Percentiles rank a stretch among this genome's conserved stretches.
These are phyloP conservation scores for Lojkania enalia DNA, from an alignment of 2,329 filamentous ascomycete species.

Conservation along the genomic window DNA sequence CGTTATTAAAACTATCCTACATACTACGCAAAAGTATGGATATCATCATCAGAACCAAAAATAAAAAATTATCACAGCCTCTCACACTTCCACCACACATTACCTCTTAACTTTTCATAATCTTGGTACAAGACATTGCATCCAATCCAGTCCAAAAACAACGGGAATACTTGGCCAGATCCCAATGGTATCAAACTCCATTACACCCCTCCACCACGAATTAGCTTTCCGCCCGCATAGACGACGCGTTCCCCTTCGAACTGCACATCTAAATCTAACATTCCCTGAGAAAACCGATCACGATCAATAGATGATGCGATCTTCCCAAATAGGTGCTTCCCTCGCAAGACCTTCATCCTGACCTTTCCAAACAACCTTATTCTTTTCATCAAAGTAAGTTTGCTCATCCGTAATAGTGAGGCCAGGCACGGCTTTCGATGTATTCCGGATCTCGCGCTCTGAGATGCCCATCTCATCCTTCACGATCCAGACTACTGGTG, in stretches of 20 bases:
- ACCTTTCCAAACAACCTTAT: constrained; percentile 48
- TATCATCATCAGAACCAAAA: no score
- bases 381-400: constrained; percentile 51
- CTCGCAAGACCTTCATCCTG: constrained; percentile 45
- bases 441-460: constrained; percentile 47
- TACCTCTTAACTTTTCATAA: background rate
- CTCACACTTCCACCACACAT: background rate
- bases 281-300: background rate
- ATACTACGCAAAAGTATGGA: background rate
- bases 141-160: background rate
- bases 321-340: constrained; percentile 50
- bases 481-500: constrained; percentile 52
- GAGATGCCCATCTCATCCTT: constrained; percentile 50
- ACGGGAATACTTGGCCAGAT: no score
- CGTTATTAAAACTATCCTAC: no score
- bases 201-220: background rate
- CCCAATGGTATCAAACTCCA: constrained; percentile 10
- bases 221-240: background rate
- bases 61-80: no score
- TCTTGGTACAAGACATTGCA: background rate
- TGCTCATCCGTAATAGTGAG: constrained; percentile 51
- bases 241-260: background rate
- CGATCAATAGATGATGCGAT: constrained; percentile 38
- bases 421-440: constrained; percentile 42
- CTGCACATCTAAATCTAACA: no score